Base-by-base conservation (phyloP, 2,329 filamentous ascomycete genomes). In the Talaromyces sp. region DNA sequence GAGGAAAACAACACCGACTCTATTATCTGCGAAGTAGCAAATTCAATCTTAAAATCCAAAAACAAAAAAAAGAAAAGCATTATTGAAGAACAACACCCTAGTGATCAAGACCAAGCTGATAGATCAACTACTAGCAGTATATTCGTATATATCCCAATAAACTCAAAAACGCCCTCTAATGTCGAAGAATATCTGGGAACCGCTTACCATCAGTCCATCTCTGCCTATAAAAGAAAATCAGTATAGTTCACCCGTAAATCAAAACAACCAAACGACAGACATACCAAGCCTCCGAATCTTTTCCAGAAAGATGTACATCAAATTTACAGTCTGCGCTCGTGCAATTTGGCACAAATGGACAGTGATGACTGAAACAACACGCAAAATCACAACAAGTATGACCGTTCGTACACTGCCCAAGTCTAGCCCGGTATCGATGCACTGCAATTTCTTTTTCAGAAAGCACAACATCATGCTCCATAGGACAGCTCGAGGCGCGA, bases 301-400 rank as follows among this genome's bases (percentile, higher is more conserved):
- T 39, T 40, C n/a, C 33, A 29, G 13, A 13, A 22, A 50, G 20
- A 32, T 50, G 48, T 40, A 30, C 29, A 2, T 30, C 32, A 44
- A 50, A 50, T 22, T 39, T 44, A 39, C 48, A 50, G 0, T 30
- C 24, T 5, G 33, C 8, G 13, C 8, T 17, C 10, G 46, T 30
- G 24, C 33, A 45, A 17, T 52, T 35, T 29, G 48, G 48, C 29
- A 35, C 44, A 30, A 37, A 60, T 29, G 55, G 47, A 43, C 55
- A 58, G 33, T 58, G 55, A 35, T 58, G 55, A 24, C 55, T 58
- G 19, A 52, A 41, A 40, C 52, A 53, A 41, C 56, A 58, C 27
- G 39, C 36, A 13, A 41, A 58, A 13, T 51, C 49, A 11, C 42
- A 43, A 24, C 56, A 58, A 20, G 42, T 30, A 3, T 46, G 32